A percentile compares a stretch with the other conserved stretches of the same genome.
Conservation (phyloP, 306 rosid species). For the barrel medic (Medicago truncatula) region DNA sequence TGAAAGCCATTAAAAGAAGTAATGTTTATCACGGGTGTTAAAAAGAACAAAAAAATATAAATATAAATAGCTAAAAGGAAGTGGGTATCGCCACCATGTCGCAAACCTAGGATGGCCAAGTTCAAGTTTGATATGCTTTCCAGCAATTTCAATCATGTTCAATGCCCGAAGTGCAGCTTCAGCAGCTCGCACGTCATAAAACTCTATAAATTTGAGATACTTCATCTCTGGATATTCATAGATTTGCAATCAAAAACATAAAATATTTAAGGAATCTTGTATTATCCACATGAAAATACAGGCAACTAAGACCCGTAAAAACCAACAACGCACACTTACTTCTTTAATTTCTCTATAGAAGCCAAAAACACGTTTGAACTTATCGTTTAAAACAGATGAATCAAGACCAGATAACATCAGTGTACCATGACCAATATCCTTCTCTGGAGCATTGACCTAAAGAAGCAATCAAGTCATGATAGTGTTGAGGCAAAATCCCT, state of each 20-base stretch:
- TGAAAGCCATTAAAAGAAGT: conserved; percentile 12
- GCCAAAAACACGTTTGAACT: conserved; percentile 64
- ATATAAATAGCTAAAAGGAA: conserved; percentile 19
- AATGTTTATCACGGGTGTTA: background rate
- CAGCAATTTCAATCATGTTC: conserved; percentile 65
- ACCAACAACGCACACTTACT: conserved; percentile 50
- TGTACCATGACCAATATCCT: conserved; percentile 74
- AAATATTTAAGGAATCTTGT: conserved; percentile 12
- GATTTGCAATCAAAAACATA: conserved; percentile 56
- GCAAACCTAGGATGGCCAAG: conserved; percentile 59
- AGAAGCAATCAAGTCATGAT: conserved; percentile 44
- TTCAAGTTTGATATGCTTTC: conserved; percentile 78
- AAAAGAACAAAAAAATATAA: background rate
- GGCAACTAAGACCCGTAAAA: conserved; percentile 36
- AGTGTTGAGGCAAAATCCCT: no score
- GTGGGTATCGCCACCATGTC: conserved; percentile 52
- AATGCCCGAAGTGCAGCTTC: conserved; percentile 68
- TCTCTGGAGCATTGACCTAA: conserved; percentile 75
- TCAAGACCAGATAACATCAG: conserved; percentile 70
- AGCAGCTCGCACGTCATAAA: conserved; percentile 77
- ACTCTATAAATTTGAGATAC: conserved; percentile 60
- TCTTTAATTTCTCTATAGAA: conserved; percentile 80
- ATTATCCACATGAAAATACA: conserved; percentile 12
- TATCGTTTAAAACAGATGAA: conserved; percentile 69
- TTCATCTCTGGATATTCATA: conserved; percentile 58